Evolutionary conservation across 2,329 filamentous ascomycete genomes (phyloP).

Genomic region (Whalleya microplaca): DNA sequence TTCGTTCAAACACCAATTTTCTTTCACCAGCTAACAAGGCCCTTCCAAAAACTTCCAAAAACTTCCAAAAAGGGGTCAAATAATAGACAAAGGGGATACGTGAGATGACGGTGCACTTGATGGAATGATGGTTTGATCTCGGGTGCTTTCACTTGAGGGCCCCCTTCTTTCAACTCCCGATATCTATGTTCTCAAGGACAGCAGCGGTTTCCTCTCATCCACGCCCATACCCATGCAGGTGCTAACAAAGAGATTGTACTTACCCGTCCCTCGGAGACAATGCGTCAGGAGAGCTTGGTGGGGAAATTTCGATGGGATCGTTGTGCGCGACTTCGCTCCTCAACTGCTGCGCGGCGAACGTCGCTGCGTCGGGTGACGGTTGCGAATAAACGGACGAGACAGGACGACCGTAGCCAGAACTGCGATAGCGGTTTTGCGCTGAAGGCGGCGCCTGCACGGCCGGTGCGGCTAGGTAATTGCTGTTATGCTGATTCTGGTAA

Average conservation of each 20-base stretch:
- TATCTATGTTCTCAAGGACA: constrained; percentile 3
- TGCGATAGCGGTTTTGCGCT: constrained; percentile 38
- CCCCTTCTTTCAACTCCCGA: not conserved
- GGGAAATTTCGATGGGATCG: constrained; percentile 51
- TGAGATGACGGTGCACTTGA: not conserved
- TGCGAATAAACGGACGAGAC: constrained; percentile 66
- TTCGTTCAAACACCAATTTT: not conserved
- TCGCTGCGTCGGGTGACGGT: constrained; percentile 47
- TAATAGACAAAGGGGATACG: constrained; percentile 5
- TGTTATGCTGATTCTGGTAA: constrained; percentile 29
- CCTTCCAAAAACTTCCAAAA: constrained; percentile 17
- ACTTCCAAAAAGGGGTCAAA: constrained; percentile 7
- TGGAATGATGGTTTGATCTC: constrained; percentile 1
- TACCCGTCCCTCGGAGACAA: constrained; percentile 44
- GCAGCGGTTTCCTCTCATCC: constrained; percentile 11
- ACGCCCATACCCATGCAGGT: not conserved
- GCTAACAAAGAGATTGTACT: constrained; percentile 37
- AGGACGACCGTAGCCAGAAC: constrained; percentile 47
- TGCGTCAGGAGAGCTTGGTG: constrained; percentile 60
- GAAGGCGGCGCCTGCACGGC: constrained; percentile 41
- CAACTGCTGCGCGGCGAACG: constrained; percentile 37
- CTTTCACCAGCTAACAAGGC: constrained; percentile 4
- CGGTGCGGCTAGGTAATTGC: constrained; percentile 30
- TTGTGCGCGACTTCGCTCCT: constrained; percentile 26
- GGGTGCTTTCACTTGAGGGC: constrained; percentile 9